Evolutionary conservation across 768 basidiomycete species (phyloP).

Genomic region (Thelephora ganbajun): DNA sequence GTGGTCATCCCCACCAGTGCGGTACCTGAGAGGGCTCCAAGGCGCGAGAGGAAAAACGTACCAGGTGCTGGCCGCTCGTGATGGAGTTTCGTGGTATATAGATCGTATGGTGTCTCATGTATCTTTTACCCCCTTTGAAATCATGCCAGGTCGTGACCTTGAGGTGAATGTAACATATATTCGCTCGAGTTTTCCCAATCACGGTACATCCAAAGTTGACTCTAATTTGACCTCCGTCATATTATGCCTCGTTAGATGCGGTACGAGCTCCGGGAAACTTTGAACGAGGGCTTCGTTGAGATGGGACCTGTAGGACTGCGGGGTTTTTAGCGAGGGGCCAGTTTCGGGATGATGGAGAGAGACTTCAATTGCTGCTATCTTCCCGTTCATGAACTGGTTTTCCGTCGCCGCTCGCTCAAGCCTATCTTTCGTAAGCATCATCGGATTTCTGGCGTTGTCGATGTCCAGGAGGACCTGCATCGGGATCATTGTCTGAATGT

Average conservation of each 20-base stretch:
- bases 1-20: conserved; percentile 53
- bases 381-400: conserved; percentile 87
- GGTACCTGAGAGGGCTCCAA: conserved; percentile 53
- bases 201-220: not conserved
- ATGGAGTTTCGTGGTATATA: conserved; percentile 4
- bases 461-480: conserved; percentile 67
- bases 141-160: not conserved
- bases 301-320: conserved; percentile 52
- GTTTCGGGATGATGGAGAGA: conserved; percentile 11
- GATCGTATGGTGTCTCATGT: no score
- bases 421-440: conserved; percentile 68
- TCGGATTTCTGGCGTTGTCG: conserved; percentile 68
- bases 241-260: conserved; percentile 3
- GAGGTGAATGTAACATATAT: not conserved
- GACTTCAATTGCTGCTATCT: conserved; percentile 67
- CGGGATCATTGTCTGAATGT: conserved; percentile 51
- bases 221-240: not conserved
- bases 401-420: conserved; percentile 76
- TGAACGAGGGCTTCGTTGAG: conserved; percentile 59
- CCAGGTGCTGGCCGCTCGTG: conserved; percentile 60
- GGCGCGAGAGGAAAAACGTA: conserved; percentile 66
- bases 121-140: not conserved
- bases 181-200: no score
- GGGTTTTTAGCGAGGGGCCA: not conserved
- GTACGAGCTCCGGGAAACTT: conserved; percentile 53